Base-by-base conservation (phyloP, 305 asterid genomes). In the Fraxinus platypoda region DNA sequence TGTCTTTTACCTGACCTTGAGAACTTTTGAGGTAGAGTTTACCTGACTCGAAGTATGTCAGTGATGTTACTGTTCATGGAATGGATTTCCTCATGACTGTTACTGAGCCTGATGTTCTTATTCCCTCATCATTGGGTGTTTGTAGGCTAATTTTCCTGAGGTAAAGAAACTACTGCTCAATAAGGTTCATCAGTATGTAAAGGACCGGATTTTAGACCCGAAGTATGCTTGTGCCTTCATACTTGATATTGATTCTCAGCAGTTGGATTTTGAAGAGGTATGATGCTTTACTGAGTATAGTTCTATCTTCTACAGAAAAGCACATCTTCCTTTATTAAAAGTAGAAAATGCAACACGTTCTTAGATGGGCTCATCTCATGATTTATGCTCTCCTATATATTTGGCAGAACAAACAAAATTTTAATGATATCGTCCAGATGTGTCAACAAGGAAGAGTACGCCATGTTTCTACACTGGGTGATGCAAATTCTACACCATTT, bases 151-250 rank as follows among this genome's bases (percentile, higher is more conserved):
- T 62, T 94, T 91, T 87, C 97, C 98, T 81, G 93, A 95, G 88
- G 97, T 93, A 54, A 92, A 87, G 87, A 92, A 86, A 80, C 87
- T 90, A 81, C 79, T 97, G 46, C 96, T 92, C 80, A 78, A 81
- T 93, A 97, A 97, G 90, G 88, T 91, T 85, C 95, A 97, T 86
- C 98, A 97, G 80, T 95, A 93, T 85, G 92, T 95, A 37, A 95
- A 89, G 92, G 99, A 97, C 82, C 92, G 97, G 74, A 87, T 85
- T 81, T 88, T 97, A 84, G 99, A 97, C 84, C 97, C 97, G 33
- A 95, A 93, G 88, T 95, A 92, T 80, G 90, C 96, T 59, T 95
- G 97, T 87, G 97, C 98, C 26, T 93, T 93, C 90, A 88, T 97
- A 78, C 91, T 93, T 87, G 95, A 88, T 86, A 57, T 89, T 83